Percentiles rank a stretch among this genome's conserved stretches.
phyloP scores from a whole-genome alignment of 2,329 filamentous ascomycete genomes.

The Scopulariopsis brevicaulis region DNA sequence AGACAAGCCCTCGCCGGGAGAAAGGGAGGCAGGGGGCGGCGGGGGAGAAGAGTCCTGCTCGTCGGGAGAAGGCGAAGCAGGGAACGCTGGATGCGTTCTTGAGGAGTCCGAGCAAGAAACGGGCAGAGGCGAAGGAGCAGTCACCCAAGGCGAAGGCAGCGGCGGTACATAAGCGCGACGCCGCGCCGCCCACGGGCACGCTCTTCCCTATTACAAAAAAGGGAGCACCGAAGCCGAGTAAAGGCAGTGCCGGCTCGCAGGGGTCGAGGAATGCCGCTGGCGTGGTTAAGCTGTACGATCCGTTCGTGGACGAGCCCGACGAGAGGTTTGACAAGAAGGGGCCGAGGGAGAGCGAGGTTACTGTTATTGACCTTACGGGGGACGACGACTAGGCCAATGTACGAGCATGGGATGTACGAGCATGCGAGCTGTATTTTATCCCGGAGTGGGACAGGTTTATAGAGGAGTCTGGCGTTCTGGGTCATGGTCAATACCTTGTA shows the following conservation, averaged over 20 bases:
- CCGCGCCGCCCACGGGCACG: neutral
- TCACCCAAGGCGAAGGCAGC: neutral
- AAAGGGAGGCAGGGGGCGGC: neutral
- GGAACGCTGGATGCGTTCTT: slow-evolving; percentile 2
- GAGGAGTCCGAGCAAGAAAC: neutral
- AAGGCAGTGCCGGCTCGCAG: neutral
- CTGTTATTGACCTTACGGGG: slow-evolving; percentile 4
- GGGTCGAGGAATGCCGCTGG: neutral
- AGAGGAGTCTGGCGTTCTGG: neutral
- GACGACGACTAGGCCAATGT: neutral
- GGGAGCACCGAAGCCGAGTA: neutral
- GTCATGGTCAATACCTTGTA: neutral
- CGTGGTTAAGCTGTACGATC: neutral
- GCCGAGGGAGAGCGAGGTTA: neutral
- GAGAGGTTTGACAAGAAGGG: neutral
- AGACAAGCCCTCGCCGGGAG: neutral
- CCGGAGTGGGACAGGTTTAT: neutral
- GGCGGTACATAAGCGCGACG: neutral
- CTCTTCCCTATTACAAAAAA: slow-evolving; percentile 2
- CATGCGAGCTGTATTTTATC: neutral
- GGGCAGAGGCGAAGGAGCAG: neutral
- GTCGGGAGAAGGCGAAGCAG: neutral
- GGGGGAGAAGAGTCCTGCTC: neutral
- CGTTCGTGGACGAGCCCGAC: neutral
- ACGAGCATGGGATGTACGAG: neutral